phyloP scores from a whole-genome alignment of 1,284 basidiomycete species.

The Grifola frondosa region DNA sequence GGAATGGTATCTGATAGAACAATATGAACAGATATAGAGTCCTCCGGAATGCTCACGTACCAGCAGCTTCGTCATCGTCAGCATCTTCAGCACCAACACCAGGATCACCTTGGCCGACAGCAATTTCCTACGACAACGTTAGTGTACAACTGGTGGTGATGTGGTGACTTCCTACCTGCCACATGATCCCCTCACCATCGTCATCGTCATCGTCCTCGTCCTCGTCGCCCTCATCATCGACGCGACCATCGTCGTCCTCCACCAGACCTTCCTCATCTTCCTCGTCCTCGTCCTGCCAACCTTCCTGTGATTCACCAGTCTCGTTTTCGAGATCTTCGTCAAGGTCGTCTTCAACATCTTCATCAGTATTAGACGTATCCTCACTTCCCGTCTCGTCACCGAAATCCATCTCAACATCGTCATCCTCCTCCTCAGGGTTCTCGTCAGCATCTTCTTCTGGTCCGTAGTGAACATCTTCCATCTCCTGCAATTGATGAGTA shows the following conservation, averaged over 20 bases:
- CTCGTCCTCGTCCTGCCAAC: conserved; percentile 65
- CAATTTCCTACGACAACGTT: conserved; percentile 48
- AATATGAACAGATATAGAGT: background rate
- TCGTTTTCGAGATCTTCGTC: conserved; percentile 61
- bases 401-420: conserved; percentile 86
- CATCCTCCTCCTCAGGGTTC: conserved; percentile 76
- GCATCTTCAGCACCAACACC: conserved; percentile 46
- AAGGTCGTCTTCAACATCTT: conserved; percentile 65
- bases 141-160: conserved; percentile 27
- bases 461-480: conserved; percentile 72
- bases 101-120: conserved; percentile 37
- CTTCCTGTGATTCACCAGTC: conserved; percentile 62
- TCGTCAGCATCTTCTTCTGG: conserved; percentile 81
- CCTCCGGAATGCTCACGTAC: conserved; percentile 22
- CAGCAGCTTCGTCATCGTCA: conserved; percentile 42
- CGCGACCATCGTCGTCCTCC: conserved; percentile 54
- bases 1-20: conserved; percentile 14
- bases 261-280: conserved; percentile 62
- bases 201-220: conserved; percentile 47
- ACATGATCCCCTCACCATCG: conserved; percentile 58
- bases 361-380: conserved; percentile 70
- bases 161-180: too few species aligned
- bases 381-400: conserved; percentile 81
- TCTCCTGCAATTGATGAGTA: conserved; percentile 53
- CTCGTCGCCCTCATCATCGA: conserved; percentile 45